phyloP scores from a whole-genome alignment of 108 stramenopile species.

The Pseudonitzschia multiseries region DNA sequence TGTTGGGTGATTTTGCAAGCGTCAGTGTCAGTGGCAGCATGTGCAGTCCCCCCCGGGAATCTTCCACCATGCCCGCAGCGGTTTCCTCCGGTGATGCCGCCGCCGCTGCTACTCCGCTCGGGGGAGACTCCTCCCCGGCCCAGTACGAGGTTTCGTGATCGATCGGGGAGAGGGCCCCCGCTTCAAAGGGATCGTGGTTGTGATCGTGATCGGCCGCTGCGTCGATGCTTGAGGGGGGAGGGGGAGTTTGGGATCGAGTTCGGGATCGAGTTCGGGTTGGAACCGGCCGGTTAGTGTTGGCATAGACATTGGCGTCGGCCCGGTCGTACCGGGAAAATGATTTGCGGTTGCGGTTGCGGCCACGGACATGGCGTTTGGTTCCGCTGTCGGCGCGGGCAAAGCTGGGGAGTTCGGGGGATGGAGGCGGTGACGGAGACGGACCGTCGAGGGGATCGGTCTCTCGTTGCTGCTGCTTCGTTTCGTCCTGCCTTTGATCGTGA shows the following conservation, averaged over 20 bases:
- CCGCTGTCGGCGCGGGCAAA: conserved; percentile 9
- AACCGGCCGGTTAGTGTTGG: no score
- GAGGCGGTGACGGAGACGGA: not conserved
- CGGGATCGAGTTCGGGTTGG: not conserved
- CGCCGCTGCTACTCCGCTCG: not conserved
- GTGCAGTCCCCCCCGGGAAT: conserved; percentile 3
- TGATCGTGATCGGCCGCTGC: no score
- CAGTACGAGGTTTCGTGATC: conserved; percentile 9
- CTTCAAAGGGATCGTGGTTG: not conserved
- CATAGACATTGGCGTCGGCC: no score
- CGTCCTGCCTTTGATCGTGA: no score
- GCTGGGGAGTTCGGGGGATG: not conserved
- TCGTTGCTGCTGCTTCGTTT: no score
- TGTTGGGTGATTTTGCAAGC: not conserved
- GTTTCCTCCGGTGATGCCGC: not conserved
- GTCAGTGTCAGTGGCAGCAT: not conserved
- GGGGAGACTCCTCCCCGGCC: not conserved
- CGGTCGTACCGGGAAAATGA: conserved; percentile 9
- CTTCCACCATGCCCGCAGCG: conserved; percentile 2
- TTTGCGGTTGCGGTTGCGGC: not conserved
- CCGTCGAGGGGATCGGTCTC: not conserved
- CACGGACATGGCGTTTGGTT: not conserved
- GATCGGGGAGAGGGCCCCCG: conserved; percentile 2
- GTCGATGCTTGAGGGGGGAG: not conserved
- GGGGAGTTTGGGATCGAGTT: not conserved